Evolutionary conservation across 352 stramenopile genomes (phyloP), one percentile per base, ranked within the genome.

Genomic region (Phytopythium delawarense): DNA sequence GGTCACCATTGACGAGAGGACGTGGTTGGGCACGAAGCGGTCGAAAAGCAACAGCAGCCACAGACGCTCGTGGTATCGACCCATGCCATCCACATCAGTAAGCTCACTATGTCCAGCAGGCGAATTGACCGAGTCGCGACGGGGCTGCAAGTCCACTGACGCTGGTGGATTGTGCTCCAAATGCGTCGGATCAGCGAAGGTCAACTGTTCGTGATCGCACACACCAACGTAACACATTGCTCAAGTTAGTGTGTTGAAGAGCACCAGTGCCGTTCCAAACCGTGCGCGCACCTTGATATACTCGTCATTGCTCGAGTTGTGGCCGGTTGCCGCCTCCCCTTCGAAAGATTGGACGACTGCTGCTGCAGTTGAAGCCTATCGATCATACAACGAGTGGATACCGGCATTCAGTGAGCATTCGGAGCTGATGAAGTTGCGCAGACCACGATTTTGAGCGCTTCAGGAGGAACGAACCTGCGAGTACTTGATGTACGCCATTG

Each of bases 401-500:
- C 57, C 30, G 69, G 37, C 23, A 50, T 61, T 20, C 61, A 23
- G 59, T 20, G 28, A 40, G 8, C n/a, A 20, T 20, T 18, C n/a
- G 1, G 2, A 32, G 21, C 4, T 32, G 7, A 21, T 9, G 7
- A 50, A 50, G 7, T 3, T 2, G 18, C 15, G 13, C 7, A 7
- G 16, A 21, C 42, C 18, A 25, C 42, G 21, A 49, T 15, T 25
- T 1, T 13, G 42, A 49, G 7, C 5, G 2, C 13, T 23, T 15
- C 15, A 69, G 37, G 46, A 54, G 28, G 15, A 15, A 12, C 25
- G 15, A 77, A 88, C 76, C 62, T 79, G 83, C 23, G 75, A 70
- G 65, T 91, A 95, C 40, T 69, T 62, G 37, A 95, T 66, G 45
- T 95, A 95, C 15, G 87, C 87, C 87, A 95, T 95, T 2, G 87